phyloP scores from a whole-genome alignment of 192 early-diverging fungal species.

The Backusella westeae region DNA sequence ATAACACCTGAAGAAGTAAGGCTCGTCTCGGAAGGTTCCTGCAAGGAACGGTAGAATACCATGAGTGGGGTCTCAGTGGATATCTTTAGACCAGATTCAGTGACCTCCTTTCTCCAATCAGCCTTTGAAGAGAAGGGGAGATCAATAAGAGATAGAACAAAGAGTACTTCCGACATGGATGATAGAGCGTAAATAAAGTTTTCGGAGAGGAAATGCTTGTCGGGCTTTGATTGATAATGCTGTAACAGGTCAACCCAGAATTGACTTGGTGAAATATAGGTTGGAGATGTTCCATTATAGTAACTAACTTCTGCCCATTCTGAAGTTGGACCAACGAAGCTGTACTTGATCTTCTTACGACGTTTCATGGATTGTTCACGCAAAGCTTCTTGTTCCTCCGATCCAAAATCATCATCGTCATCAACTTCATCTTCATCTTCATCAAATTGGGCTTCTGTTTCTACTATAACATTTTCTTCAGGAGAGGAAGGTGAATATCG shows the following conservation, averaged over 20 bases:
- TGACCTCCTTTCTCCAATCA: conserved; percentile 10
- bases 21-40: conserved; percentile 7
- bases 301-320: conserved; percentile 24
- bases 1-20: neutral
- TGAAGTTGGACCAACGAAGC: neutral
- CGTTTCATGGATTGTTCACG: neutral
- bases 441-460: neutral
- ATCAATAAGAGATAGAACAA: conserved; percentile 40
- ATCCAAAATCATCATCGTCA: conserved; percentile 15
- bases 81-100: neutral
- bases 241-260: conserved; percentile 48
- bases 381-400: neutral
- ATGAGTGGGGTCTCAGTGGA: conserved; percentile 32
- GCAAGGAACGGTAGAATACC: conserved; percentile 41
- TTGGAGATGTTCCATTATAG: neutral
- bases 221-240: neutral
- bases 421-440: neutral
- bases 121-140: conserved; percentile 30
- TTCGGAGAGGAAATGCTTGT: conserved; percentile 14
- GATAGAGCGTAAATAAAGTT: conserved; percentile 38
- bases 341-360: neutral
- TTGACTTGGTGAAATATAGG: conserved; percentile 14
- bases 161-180: conserved; percentile 33
- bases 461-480: neutral
- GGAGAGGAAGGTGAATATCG: neutral